A percentile compares a stretch with the other conserved stretches of the same genome.
phyloP scores from a whole-genome alignment of 345 rosid species.

The Lepidium aucheri region DNA sequence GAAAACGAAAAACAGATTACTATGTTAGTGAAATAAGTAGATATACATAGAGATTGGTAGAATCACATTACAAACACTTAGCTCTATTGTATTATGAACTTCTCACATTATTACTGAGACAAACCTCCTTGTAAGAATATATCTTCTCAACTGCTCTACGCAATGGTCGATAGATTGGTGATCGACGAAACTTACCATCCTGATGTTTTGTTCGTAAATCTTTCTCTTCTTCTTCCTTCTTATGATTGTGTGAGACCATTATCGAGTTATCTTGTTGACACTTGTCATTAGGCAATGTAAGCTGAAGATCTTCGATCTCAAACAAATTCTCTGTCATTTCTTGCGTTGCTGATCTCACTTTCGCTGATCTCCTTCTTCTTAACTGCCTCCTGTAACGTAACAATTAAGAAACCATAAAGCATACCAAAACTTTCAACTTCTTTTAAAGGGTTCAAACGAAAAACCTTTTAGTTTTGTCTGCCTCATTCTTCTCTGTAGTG shows the following conservation, averaged over 20 bases:
- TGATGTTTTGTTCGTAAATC: constrained; percentile 13
- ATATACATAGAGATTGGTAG: neutral
- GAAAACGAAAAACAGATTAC: no score
- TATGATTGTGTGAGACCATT: neutral
- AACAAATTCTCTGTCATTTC: constrained; percentile 44
- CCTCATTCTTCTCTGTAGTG: constrained; percentile 20
- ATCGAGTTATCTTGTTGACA: neutral
- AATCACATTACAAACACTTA: neutral
- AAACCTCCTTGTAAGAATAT: constrained; percentile 52
- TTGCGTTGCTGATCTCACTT: constrained; percentile 29
- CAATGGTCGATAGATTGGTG: constrained; percentile 47
- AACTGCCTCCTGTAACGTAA: constrained; percentile 36
- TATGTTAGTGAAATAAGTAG: neutral
- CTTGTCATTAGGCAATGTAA: neutral
- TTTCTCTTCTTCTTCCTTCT: constrained; percentile 18
- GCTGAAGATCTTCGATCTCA: constrained; percentile 46
- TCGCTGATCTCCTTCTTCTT: constrained; percentile 60
- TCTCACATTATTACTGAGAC: constrained; percentile 42
- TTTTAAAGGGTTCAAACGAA: neutral
- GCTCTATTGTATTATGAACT: constrained; percentile 5
- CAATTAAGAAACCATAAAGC: neutral
- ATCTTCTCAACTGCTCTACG: constrained; percentile 57
- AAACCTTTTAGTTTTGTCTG: constrained; percentile 57
- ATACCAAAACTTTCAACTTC: neutral
- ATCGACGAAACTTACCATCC: constrained; percentile 17